Percentiles rank a stretch among this genome's conserved stretches.
Conservation (phyloP, 202 grass and related monocot species). For the Eragrostis tef region DNA sequence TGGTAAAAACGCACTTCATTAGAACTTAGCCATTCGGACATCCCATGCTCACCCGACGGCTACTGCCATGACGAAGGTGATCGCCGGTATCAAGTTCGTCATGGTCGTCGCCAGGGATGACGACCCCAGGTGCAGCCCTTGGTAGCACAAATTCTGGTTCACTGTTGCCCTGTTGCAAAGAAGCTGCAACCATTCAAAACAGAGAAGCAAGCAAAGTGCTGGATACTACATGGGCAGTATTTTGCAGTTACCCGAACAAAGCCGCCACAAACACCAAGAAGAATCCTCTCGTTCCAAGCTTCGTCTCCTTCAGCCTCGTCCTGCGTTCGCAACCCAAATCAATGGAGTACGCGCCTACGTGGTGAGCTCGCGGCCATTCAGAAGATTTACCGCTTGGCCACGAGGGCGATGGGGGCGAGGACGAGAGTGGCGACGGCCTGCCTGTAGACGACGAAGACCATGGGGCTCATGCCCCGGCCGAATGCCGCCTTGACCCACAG, state of each 20-base stretch:
- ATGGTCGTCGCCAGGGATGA: slow-evolving; percentile 77
- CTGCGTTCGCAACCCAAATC: not conserved
- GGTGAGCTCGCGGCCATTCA: not conserved
- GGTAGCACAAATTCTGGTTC: slow-evolving; percentile 67
- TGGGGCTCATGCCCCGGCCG: slow-evolving; percentile 61
- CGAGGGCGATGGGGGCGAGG: slow-evolving; percentile 38
- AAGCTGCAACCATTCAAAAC: not conserved
- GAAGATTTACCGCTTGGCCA: slow-evolving; percentile 41
- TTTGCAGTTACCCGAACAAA: slow-evolving; percentile 53
- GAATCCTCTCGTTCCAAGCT: slow-evolving; percentile 51
- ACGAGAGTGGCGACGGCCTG: slow-evolving; percentile 57
- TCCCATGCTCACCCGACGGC: slow-evolving; percentile 53
- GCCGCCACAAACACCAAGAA: slow-evolving; percentile 66
- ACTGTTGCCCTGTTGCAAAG: slow-evolving; percentile 54
- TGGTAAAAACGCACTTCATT: not conserved
- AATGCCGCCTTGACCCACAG: slow-evolving; percentile 65
- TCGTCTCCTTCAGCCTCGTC: slow-evolving; percentile 37
- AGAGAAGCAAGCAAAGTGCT: not conserved
- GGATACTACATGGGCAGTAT: not conserved
- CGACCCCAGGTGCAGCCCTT: slow-evolving; percentile 53
- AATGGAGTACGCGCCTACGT: too few relatives aligned
- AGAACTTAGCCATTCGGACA: not conserved
- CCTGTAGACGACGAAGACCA: slow-evolving; percentile 76
- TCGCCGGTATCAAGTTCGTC: slow-evolving; percentile 61
- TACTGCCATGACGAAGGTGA: slow-evolving; percentile 68